A percentile compares a stretch with the other conserved stretches of the same genome.
phyloP scores from a whole-genome alignment of 108 stramenopile species.

The Cyclotella sp. region DNA sequence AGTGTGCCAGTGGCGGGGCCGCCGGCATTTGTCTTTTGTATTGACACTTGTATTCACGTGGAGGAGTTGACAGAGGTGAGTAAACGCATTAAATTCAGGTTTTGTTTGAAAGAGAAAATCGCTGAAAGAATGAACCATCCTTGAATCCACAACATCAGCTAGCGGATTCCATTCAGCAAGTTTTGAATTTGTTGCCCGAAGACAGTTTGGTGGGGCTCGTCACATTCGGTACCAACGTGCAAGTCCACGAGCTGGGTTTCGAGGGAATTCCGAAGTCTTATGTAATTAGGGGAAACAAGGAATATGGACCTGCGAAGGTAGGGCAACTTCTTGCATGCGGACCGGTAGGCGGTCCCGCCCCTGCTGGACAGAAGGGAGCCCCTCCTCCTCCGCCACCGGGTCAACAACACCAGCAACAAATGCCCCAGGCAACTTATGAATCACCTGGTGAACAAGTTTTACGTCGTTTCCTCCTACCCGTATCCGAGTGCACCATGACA shows the following conservation, averaged over 20 bases:
- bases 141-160: conserved; percentile 50
- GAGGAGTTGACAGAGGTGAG: conserved; percentile 86
- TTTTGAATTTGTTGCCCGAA: conserved; percentile 95
- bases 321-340: conserved; percentile 86
- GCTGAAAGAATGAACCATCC: background rate
- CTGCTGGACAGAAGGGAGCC: conserved; percentile 17
- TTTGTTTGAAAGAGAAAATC: background rate
- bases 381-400: conserved; percentile 60
- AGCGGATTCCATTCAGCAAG: conserved; percentile 93
- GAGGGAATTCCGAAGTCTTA: conserved; percentile 92
- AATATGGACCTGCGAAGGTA: conserved; percentile 84
- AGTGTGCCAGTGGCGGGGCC: conserved; percentile 84
- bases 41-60: conserved; percentile 94
- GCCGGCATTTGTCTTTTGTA: conserved; percentile 96
- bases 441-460: conserved; percentile 76
- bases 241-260: conserved; percentile 97
- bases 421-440: conserved; percentile 30
- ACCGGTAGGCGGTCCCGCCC: conserved; percentile 12
- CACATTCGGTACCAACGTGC: conserved; percentile 97
- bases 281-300: conserved; percentile 93
- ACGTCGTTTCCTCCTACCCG: conserved; percentile 92
- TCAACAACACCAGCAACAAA: conserved; percentile 33
- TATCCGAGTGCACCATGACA: conserved; percentile 91
- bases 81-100: background rate
- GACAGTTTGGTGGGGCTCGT: conserved; percentile 95